A percentile compares a stretch with the other conserved stretches of the same genome.
Evolutionary conservation across 1,284 basidiomycete genomes (phyloP).

Genomic region (Ceratorhiza oryzae-sativae): DNA sequence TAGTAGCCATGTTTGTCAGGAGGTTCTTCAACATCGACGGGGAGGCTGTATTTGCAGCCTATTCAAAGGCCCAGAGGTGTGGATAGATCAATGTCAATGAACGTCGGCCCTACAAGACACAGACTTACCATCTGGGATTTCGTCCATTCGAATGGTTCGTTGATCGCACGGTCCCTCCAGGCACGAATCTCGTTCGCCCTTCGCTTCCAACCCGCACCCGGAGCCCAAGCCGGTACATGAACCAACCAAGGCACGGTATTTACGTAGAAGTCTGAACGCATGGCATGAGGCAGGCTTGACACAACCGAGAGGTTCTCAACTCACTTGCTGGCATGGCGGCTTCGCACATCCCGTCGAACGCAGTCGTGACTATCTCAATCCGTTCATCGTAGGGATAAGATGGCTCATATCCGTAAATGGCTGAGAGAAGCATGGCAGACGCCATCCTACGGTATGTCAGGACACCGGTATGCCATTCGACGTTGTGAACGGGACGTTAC

Average conservation of each 20-base stretch:
- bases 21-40: conserved; percentile 11
- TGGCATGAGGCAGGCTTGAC: neutral
- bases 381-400: neutral
- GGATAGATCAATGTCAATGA: neutral
- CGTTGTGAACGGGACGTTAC: neutral
- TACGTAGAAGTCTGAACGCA: conserved; percentile 4
- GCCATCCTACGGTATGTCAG: conserved; percentile 4
- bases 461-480: neutral
- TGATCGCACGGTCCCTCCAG: conserved; percentile 2
- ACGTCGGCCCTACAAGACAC: neutral
- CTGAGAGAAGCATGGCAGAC: neutral
- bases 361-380: conserved; percentile 6
- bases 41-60: conserved; percentile 28
- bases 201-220: conserved; percentile 24
- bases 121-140: conserved; percentile 1
- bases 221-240: conserved; percentile 34
- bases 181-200: conserved; percentile 9
- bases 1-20: neutral
- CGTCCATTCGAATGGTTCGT: conserved; percentile 26
- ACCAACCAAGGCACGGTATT: conserved; percentile 8
- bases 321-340: conserved; percentile 17
- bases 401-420: conserved; percentile 20
- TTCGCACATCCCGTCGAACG: conserved; percentile 4
- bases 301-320: neutral
- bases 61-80: too few species aligned